Evolutionary conservation across 768 basidiomycete species (phyloP).

Genomic region (Tulasnella sp.): DNA sequence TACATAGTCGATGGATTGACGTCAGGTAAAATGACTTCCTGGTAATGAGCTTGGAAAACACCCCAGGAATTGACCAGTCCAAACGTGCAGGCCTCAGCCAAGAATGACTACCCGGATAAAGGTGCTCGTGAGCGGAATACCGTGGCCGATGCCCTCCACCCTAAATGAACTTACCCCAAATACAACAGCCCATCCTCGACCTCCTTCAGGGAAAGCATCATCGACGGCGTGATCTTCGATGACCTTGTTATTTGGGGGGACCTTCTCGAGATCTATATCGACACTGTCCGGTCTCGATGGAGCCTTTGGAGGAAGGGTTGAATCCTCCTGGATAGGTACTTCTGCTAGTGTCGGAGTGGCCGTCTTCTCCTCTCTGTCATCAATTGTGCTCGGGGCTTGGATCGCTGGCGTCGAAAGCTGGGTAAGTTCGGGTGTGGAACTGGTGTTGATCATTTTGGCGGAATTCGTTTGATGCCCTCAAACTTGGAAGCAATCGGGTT

Average conservation of each 20-base stretch:
- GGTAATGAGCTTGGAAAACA: constrained; percentile 14
- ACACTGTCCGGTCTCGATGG: neutral
- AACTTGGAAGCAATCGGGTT: neutral
- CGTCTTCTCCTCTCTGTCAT: neutral
- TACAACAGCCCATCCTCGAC: neutral
- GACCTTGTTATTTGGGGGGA: constrained; percentile 5
- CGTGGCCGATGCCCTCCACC: too few species aligned
- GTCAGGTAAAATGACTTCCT: neutral
- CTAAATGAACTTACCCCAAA: neutral
- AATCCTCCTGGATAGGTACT: neutral
- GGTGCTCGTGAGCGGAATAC: neutral
- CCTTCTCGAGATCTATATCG: constrained; percentile 10
- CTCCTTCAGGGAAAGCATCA: neutral
- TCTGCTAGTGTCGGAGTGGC: neutral
- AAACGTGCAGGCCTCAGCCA: neutral
- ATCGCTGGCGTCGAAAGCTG: neutral
- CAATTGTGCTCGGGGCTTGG: neutral
- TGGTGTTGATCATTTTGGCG: neutral
- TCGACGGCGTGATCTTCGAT: constrained; percentile 3
- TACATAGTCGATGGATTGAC: constrained; percentile 11
- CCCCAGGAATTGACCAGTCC: neutral
- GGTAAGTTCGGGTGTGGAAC: neutral
- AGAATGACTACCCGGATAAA: neutral
- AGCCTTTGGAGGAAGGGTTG: neutral
- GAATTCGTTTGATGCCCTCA: neutral